Conservation (phyloP, 192 early-diverging fungal genomes). For the Thoreauomyces humboldtii region DNA sequence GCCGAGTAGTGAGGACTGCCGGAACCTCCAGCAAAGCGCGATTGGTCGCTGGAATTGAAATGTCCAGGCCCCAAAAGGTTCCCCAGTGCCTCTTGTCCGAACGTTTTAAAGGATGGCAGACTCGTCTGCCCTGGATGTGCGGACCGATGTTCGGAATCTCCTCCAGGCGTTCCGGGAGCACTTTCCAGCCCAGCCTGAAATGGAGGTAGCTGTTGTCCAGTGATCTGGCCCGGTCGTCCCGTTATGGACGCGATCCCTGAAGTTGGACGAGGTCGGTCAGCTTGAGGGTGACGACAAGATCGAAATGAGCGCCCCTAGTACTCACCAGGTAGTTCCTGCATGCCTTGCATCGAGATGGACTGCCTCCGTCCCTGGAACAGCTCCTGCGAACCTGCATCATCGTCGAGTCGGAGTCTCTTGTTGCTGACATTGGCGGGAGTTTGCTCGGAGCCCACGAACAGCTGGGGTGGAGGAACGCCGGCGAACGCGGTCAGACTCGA, state of each 20-base stretch:
- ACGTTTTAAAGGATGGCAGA: neutral
- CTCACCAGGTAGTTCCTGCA: conserved; percentile 21
- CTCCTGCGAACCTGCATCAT: conserved; percentile 3
- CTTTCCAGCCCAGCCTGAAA: neutral
- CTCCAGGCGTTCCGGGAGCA: too few species aligned
- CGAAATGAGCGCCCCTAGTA: neutral
- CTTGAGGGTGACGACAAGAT: neutral
- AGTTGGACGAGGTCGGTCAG: neutral
- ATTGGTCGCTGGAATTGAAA: neutral
- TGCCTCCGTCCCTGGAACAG: neutral
- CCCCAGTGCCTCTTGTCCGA: conserved; percentile 4
- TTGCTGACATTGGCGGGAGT: neutral
- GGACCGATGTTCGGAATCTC: too few species aligned
- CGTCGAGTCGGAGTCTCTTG: conserved; percentile 21
- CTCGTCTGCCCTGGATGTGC: neutral
- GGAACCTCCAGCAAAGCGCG: neutral
- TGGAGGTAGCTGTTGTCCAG: neutral
- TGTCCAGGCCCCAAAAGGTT: neutral
- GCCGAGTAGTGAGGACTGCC: neutral
- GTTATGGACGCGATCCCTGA: conserved; percentile 7
- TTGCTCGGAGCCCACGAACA: neutral
- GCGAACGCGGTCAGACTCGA: conserved; percentile 13
- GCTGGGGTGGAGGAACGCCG: conserved; percentile 3
- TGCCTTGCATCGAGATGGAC: conserved; percentile 10
- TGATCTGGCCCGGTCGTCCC: neutral